Evolutionary conservation across 768 basidiomycete species (phyloP).

Genomic region (Lactarius hengduanensis): DNA sequence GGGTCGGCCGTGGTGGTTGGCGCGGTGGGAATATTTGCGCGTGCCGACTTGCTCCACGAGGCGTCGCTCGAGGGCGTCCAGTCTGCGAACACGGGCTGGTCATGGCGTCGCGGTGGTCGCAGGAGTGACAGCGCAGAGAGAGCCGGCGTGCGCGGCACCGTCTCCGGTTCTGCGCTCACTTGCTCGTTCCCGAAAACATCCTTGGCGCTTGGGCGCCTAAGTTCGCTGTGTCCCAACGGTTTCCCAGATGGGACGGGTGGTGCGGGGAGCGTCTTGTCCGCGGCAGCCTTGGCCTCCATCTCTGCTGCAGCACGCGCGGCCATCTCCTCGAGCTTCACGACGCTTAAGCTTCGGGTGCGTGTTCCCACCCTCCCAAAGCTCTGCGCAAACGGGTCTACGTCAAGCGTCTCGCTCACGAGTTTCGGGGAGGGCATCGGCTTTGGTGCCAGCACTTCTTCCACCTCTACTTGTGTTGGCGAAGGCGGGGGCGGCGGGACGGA

Average conservation of each 20-base stretch:
- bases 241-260: conserved; percentile 55
- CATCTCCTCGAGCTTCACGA: conserved; percentile 70
- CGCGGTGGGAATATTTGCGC: conserved; percentile 39
- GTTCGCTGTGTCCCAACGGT: conserved; percentile 24
- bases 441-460: conserved; percentile 54
- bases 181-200: conserved; percentile 31
- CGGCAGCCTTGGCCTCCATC: conserved; percentile 29
- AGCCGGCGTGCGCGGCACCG: conserved; percentile 31
- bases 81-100: conserved; percentile 32
- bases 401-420: conserved; percentile 34
- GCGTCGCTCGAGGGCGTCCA: conserved; percentile 71
- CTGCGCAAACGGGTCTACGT: background rate
- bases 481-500: conserved; percentile 53
- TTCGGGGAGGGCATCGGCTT: conserved; percentile 70
- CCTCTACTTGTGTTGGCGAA: conserved; percentile 14
- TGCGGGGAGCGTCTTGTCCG: conserved; percentile 60
- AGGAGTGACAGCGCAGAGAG: conserved; percentile 36
- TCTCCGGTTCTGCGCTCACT: background rate
- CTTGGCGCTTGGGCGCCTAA: conserved; percentile 36
- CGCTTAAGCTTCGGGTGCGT: conserved; percentile 53
- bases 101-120: conserved; percentile 28
- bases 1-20: background rate
- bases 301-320: conserved; percentile 46
- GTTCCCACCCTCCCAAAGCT: conserved; percentile 22
- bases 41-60: conserved; percentile 75